phyloP scores from a whole-genome alignment of 129 eudicot species.

The Smallanthus sonchifolius region DNA sequence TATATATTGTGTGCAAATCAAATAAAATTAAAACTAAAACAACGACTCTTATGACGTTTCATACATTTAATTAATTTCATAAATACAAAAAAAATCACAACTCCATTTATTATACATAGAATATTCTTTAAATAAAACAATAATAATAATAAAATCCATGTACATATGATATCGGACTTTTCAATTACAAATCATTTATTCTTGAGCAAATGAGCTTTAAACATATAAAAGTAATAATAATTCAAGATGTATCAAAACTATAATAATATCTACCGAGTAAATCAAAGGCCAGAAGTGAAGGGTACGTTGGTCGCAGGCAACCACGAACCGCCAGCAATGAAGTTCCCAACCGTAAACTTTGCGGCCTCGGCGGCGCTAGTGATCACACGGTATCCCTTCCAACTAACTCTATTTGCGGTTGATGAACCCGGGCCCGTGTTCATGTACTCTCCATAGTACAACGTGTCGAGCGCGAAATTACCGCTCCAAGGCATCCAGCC shows the following conservation, averaged over 20 bases:
- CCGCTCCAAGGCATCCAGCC: constrained; percentile 63
- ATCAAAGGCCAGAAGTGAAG: constrained; percentile 43
- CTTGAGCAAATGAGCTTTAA: not conserved
- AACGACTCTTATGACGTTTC: not conserved
- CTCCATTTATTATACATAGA: not conserved
- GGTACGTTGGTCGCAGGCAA: constrained; percentile 50
- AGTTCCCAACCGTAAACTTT: constrained; percentile 42
- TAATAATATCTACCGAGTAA: not conserved
- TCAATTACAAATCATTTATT: constrained; percentile 25
- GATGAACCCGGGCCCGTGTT: constrained; percentile 50
- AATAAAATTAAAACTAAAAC: not conserved
- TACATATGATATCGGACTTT: constrained; percentile 13
- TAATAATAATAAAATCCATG: not conserved
- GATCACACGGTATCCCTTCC: constrained; percentile 54
- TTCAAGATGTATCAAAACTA: constrained; percentile 4
- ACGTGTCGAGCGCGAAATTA: constrained; percentile 37
- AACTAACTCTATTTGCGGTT: constrained; percentile 35
- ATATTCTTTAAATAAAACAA: not conserved
- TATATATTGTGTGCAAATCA: not conserved
- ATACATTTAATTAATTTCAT: too few species aligned
- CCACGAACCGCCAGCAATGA: constrained; percentile 55
- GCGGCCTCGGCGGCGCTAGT: constrained; percentile 42
- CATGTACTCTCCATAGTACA: constrained; percentile 48
- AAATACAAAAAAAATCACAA: not conserved
- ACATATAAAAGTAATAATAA: constrained; percentile 9